A percentile compares a stretch with the other conserved stretches of the same genome.
Evolutionary conservation across 768 basidiomycete species (phyloP).

Genomic region (Calocybe gangraenosa): DNA sequence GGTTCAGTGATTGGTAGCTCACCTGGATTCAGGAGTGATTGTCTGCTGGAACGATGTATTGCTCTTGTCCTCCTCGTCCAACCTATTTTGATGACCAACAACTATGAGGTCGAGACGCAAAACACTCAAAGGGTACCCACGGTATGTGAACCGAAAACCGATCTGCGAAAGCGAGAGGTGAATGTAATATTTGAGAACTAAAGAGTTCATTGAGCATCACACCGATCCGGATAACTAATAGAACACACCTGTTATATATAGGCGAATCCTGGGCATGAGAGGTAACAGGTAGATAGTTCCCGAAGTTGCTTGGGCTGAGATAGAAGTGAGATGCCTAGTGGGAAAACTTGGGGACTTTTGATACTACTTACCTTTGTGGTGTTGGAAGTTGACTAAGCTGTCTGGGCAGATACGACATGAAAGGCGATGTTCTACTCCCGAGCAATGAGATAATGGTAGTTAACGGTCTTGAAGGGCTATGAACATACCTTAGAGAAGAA

Average conservation of each 20-base stretch:
- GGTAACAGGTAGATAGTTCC: slow-evolving; percentile 19
- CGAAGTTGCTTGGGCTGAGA: slow-evolving; percentile 25
- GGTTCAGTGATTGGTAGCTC: slow-evolving; percentile 3
- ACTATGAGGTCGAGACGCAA: neutral
- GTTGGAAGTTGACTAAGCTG: slow-evolving; percentile 32
- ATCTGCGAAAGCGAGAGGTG: slow-evolving; percentile 10
- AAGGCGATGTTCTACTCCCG: neutral
- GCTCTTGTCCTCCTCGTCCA: slow-evolving; percentile 17
- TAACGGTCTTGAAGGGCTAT: too few species aligned
- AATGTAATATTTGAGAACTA: slow-evolving; percentile 16
- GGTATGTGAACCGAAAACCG: slow-evolving; percentile 12
- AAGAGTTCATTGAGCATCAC: neutral
- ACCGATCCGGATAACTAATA: neutral
- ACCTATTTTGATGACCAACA: slow-evolving; percentile 13
- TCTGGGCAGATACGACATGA: slow-evolving; percentile 20
- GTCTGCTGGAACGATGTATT: slow-evolving; percentile 29
- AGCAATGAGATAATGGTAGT: too few species aligned
- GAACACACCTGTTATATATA: slow-evolving; percentile 19
- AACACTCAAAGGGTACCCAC: slow-evolving; percentile 6
- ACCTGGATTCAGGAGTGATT: slow-evolving; percentile 48
- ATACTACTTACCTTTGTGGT: slow-evolving; percentile 24
- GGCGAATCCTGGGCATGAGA: slow-evolving; percentile 25
- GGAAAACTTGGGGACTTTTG: neutral
- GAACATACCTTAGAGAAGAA: slow-evolving; percentile 11
- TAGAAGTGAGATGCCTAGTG: neutral